Base-by-base conservation (phyloP, 2,329 filamentous ascomycete genomes). In the Chaetomium olivaceum region DNA sequence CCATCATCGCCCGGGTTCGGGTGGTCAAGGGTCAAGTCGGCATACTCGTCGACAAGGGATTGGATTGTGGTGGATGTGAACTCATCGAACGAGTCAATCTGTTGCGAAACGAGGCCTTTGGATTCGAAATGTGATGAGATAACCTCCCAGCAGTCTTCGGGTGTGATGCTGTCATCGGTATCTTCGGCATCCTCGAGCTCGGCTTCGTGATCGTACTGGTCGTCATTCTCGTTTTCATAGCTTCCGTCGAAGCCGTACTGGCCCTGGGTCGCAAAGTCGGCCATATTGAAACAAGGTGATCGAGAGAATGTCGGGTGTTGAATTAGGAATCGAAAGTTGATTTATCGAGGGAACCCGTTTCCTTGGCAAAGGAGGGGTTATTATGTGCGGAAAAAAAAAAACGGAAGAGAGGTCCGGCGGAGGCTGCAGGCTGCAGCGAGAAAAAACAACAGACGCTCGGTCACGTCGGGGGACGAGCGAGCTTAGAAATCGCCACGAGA, bases 101-200 rank as follows among this genome's bases (percentile, higher is more conserved):
- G 95, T 80, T 99, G 94, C 19, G 95, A 97, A 25, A 97, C 95
- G 36, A 99, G 85, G 74, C 95, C 94, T 80, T 98, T 99, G 69
- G 89, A 87, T 73, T 97, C 92, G 81, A 99, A 99, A 83, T 97
- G 98, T 11, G 95, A 91, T 64, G 91, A 93, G 77, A 99, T 98
- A 75, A 98, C 94, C 70, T 91, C 91, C 95, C 96, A 99, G 83
- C 93, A 97, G 80, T 99, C 96, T 82, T 98, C 95, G 67, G 93
- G 92, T 29, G 93, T 97, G 80, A 98, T 97, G 72, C 83, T 83
- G 67, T 84, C 81, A 43, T 85, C 87, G 73, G 90, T 86, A 69
- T 86, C 85, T 71, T 88, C 87, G 67, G 89, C 89, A 76, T 92
- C 91, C 69, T 88, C 85, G 61, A 85, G 83, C 63, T 86, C 83